Conservation (phyloP, 805 yeast species). For the Hanseniaspora vineae region DNA sequence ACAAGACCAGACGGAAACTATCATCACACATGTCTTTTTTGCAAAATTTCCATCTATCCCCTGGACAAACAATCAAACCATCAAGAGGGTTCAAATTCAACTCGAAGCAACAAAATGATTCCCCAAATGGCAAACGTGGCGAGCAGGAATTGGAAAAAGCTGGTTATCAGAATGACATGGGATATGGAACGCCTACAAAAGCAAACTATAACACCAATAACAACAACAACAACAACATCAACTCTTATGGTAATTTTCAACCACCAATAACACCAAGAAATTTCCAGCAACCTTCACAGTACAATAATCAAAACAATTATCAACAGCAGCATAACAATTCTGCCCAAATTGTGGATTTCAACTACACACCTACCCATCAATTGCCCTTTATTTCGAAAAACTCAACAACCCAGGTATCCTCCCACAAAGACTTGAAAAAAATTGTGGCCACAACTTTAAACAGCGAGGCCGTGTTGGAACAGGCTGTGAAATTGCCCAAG, state of each 20-base stretch:
- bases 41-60: constrained; percentile 1
- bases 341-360: constrained; percentile 19
- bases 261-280: constrained; percentile 1
- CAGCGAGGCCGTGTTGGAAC: constrained; percentile 77
- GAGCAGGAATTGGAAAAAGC: too few species aligned
- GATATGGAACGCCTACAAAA: too few species aligned
- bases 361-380: constrained; percentile 26
- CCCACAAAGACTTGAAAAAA: constrained; percentile 65
- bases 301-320: background rate
- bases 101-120: constrained; percentile 5
- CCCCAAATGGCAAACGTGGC: too few species aligned
- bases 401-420: constrained; percentile 28
- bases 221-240: constrained; percentile 1
- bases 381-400: constrained; percentile 20
- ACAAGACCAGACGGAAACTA: background rate
- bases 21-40: background rate
- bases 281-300: background rate
- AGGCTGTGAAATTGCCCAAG: constrained; percentile 85
- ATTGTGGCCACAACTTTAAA: constrained; percentile 95
- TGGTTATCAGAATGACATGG: too few species aligned
- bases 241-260: too few species aligned
- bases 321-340: too few species aligned
- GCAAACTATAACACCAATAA: too few species aligned
- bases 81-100: constrained; percentile 34
- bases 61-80: constrained; percentile 30